Conservation (phyloP, 23 red algal species). For the Gracilaria caudata region DNA sequence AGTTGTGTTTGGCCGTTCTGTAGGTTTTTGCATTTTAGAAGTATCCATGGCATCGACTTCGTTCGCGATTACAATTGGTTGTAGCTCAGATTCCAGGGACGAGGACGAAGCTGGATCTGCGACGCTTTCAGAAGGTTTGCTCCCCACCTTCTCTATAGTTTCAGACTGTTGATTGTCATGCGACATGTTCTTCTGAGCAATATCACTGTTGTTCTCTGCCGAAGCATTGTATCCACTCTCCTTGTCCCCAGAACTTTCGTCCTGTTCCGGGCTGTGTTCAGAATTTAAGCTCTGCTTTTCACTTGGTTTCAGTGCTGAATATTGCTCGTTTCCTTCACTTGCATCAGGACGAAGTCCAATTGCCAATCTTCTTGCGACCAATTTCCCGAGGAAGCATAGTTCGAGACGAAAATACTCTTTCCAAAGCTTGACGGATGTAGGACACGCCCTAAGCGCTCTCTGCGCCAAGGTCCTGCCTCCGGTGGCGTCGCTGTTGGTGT, state of each 20-base stretch:
- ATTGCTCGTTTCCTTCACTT: not conserved
- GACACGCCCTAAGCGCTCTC: slow-evolving; percentile 35
- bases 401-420: slow-evolving; percentile 71
- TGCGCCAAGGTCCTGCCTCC: slow-evolving; percentile 50
- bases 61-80: not conserved
- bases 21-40: too few species aligned
- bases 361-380: slow-evolving; percentile 53
- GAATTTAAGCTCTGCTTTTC: not conserved
- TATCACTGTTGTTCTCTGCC: not conserved
- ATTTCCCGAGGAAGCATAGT: slow-evolving; percentile 52
- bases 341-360: slow-evolving; percentile 24
- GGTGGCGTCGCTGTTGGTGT: slow-evolving; percentile 42
- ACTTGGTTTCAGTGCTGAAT: not conserved
- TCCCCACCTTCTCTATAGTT: not conserved
- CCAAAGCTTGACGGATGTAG: slow-evolving; percentile 32
- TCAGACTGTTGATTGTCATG: not conserved
- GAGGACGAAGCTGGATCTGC: not conserved
- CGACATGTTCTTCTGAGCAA: not conserved
- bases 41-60: too few species aligned
- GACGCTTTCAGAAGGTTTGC: not conserved
- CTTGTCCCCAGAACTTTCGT: not conserved
- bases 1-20: not conserved
- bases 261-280: not conserved
- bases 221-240: not conserved
- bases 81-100: not conserved